Base-by-base conservation (phyloP, 1,284 basidiomycete genomes). In the Pseudomicrostroma phylloplanum region DNA sequence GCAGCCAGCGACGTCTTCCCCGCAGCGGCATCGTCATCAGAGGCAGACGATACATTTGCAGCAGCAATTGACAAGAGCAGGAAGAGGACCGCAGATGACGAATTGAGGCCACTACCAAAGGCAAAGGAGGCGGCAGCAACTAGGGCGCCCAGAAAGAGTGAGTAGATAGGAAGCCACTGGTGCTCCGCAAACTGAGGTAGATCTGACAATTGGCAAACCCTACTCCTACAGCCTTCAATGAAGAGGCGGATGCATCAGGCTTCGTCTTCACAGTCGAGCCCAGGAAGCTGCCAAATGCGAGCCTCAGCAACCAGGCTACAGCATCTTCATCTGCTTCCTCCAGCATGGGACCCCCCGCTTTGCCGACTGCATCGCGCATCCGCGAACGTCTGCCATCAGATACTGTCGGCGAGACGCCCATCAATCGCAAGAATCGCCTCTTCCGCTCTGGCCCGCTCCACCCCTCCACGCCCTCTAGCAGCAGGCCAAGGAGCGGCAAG, bases 221-320 rank as follows among this genome's bases (percentile, higher is more conserved):
- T 41, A 15, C 41, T 12, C 2, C 19, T 17, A 9, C 30, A 63
- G 62, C 66, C 17, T 57, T 68, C 2, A 61, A 60, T 2, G 67
- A 68, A 12, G 67, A 66, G 19, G 63, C 67, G 2, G 65, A 63
- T n/a, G 69, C 65, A 23, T 17, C 15, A 39, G 69, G 67, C 57
- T 71, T 71, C 51, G 42, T 71, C 60, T 71, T 71, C 41, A 68
- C 59, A 36, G 65, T 67, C 41, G 69, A 65, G 40, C 57, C 67
- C 13, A 51, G 40, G 55, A 17, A n/a, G 19, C 30, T 36, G 30
- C 30, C 30, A 9, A 36, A 36, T 9, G 30, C 30, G 30, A 36
- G 30, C 30, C 30, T 36, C 30, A 36, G 30, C 30, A 36, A 36
- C 30, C 30, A 42, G 26, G 56, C 57, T 21, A 55, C 57, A 25